Base-by-base conservation (phyloP, 106 monocot species). In the Apostasia ramifera region DNA sequence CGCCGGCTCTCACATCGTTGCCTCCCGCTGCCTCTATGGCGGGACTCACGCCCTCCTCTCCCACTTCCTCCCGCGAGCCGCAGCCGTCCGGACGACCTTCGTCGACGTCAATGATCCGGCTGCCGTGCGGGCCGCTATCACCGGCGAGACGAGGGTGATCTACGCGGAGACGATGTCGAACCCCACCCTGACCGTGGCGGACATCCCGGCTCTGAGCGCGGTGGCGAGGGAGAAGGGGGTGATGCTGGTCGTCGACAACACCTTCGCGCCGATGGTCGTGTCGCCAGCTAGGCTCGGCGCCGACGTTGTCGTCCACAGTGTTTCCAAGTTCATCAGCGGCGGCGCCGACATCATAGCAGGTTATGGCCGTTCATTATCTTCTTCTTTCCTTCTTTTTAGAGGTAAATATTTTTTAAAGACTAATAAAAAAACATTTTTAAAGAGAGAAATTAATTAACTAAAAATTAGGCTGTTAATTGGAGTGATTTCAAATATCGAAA, bases 321-420 rank as follows among this genome's bases (percentile, higher is more conserved):
- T 95, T 40, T 83, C 91, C 66, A 95, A 95, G 83, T 95, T 71
- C 68, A 95, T 95, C 47, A 91, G 85, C 76, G 95, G 95, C 49
- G 95, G 95, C 52, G 91, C 91, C 52, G 91, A 95, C 73, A 59
- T 95, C 67, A 91, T 95, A 26, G 95, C 95, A 67, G 95, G 95
- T 95, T 39, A 52, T 37, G 9, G 2, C 1, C 47, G 9, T 61
- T 3, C 40, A 8, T 44, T 15, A 8, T 49, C 47, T 15, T 12
- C 38, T 40, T 26, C 9, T 52, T 2, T 53, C 10, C 39, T 5
- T 46, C 0, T 6, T 50, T 50, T 14, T 71, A 13, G 37, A 47
- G 1, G 7, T 53, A 40, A 48, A 68, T 40, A 68, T 52, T 48
- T 63, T 8, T 48, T 14, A 48, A 48, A 14, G 2, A 48, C 13